Evolutionary conservation across 2,329 filamentous ascomycete genomes (phyloP), one percentile per base, ranked within the genome.

Genomic region (Scorias spongiosa): DNA sequence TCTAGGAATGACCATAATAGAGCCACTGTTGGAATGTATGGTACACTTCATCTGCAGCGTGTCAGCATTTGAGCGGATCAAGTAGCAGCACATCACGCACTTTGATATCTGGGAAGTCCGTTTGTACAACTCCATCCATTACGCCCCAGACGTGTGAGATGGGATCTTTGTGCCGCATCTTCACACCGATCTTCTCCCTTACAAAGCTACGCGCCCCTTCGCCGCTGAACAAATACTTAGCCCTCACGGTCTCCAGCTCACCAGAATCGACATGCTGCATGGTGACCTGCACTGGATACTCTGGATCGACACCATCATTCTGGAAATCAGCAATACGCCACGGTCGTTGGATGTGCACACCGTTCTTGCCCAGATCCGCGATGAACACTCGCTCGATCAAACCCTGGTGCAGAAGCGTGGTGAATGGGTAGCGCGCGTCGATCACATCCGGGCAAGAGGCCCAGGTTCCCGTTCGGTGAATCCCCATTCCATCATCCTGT

Each of bases 391-490:
- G 63, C 63, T 79, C 75, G 41, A 79, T 78, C 56, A 78, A 59
- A 12, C 75, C 75, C 55, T 79, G 75, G 54, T 79, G 75, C 6
- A 79, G 62, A 4, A 78, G 64, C 28, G 75, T 77, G 28, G 75
- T 78, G 59, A 77, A 79, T 0, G 75, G 75, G 52, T 79, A 78
- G 52, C 75, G 64, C 28, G 76, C 75, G 53, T 80, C 76, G 47
- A 80, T 77, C 63, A 93, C 94, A 51, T 76, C 78, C 0, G 88
- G 88, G 63, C 88, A 95, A 58, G 81, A 88, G 5, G 86, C 82
- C 86, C 86, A 94, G 38, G 70, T 80, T 18, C 75, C 75, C 1
- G 76, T 80, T 45, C 75, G 62, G 48, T 69, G 63, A 38, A 80
- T 80, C 39, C 74, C 76, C 48, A 70, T 66, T 10, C 64, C 66